Evolutionary conservation across 169 alveolate species (phyloP).

Genomic region (Cryptosporidium baileyi): DNA sequence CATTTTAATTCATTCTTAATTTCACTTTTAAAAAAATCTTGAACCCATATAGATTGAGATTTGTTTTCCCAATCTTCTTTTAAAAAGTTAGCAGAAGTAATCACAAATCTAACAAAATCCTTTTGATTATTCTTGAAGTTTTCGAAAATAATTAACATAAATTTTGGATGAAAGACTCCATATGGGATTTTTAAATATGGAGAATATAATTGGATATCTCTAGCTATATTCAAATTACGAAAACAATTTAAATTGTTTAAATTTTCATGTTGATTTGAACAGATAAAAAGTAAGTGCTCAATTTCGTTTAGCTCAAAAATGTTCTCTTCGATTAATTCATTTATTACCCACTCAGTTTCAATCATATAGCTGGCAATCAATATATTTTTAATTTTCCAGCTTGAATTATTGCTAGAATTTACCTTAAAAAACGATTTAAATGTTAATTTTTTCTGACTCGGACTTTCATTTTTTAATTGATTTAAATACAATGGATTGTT

Average conservation of each 20-base stretch:
- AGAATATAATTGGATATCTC: background rate
- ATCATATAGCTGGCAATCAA: conserved; percentile 28
- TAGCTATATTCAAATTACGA: background rate
- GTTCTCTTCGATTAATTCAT: background rate
- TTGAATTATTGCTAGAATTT: background rate
- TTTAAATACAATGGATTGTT: conserved; percentile 26
- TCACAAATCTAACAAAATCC: conserved; percentile 22
- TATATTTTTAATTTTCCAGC: conserved; percentile 13
- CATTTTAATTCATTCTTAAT: background rate
- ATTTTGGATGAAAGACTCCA: conserved; percentile 64
- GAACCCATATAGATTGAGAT: conserved; percentile 57
- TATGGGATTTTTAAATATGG: conserved; percentile 24
- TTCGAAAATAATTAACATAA: conserved; percentile 29
- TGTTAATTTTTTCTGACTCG: background rate
- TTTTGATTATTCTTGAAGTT: background rate
- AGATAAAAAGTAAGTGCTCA: background rate
- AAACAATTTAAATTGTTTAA: background rate
- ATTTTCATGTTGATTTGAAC: background rate
- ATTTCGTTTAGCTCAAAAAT: no score
- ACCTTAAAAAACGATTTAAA: conserved; percentile 16
- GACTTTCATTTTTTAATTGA: background rate
- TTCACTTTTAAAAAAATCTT: conserved; percentile 4
- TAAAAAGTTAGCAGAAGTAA: conserved; percentile 58
- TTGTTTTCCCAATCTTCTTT: conserved; percentile 27
- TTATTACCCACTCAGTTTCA: conserved; percentile 31